Evolutionary conservation across 176 grass and related monocot genomes (phyloP).

Genomic region (Zizania latifolia): DNA sequence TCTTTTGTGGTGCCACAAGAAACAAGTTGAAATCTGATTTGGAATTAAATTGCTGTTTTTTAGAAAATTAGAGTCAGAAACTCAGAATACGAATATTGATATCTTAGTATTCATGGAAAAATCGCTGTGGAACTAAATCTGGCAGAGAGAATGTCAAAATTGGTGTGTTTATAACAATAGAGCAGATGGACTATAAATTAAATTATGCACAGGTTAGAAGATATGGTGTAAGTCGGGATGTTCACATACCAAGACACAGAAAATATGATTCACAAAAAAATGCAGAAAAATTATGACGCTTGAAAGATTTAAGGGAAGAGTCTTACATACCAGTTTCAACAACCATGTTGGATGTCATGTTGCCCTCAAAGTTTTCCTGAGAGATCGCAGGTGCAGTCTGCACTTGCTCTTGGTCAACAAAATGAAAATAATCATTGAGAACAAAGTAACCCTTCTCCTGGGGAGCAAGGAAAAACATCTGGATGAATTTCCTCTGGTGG

Average conservation of each 20-base stretch:
- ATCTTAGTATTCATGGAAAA: background rate
- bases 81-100: background rate
- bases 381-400: constrained; percentile 35
- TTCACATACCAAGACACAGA: background rate
- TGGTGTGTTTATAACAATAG: background rate
- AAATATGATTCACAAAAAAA: background rate
- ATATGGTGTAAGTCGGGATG: background rate
- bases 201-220: background rate
- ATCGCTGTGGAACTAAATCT: too few species aligned
- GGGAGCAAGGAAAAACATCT: constrained; percentile 90
- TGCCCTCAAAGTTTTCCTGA: constrained; percentile 50
- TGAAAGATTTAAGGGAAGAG: too few species aligned
- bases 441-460: constrained; percentile 99
- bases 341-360: constrained; percentile 34
- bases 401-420: constrained; percentile 83
- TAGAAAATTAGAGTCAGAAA: too few species aligned
- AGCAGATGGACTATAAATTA: background rate
- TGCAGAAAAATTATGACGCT: background rate
- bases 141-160: background rate
- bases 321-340: constrained; percentile 59
- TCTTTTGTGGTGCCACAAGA: background rate
- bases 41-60: too few species aligned
- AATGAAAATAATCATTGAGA: constrained; percentile 91
- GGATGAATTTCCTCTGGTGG: constrained; percentile 74
- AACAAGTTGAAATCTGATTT: background rate